Base-by-base conservation (phyloP, 2,329 filamentous ascomycete species). In the Daldinia sp. region DNA sequence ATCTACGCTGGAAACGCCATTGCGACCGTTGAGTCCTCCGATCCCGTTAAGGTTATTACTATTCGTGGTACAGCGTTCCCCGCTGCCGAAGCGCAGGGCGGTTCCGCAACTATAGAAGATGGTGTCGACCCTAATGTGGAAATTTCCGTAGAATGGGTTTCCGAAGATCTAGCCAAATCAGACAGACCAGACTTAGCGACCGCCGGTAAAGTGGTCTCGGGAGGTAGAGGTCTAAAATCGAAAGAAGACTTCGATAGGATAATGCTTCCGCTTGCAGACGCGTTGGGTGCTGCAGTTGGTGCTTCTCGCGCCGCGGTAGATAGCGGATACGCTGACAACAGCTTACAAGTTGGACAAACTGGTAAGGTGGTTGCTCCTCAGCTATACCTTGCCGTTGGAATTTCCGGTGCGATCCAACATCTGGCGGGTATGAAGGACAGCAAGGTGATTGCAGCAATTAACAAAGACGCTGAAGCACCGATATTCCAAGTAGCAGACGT, bases 381-480 rank as follows among this genome's bases (percentile, higher is more conserved):
- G 81, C 85, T 99, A 68, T 99, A 99, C 80, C 87, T 99, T 74
- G 97, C 94, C 60, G 94, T 95, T 12, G 96, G 96, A 78, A 98
- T 99, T 75, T 97, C 93, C 7, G 96, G 96, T 60, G 96, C 96
- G 23, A 99, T 99, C 75, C 96, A 99, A 83, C 96, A 99, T 85
- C 82, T 99, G 82, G 96, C 96, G 35, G 96, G 96, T 79, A 99
- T 99, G 96, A 99, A 99, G 88, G 96, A 99, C 79, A 98, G 94
- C 85, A 99, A 99, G 85, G 96, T 99, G 66, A 99, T 99, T 83
- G 96, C 95, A 23, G 93, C 93, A 13, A 98, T 99, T 79, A 99
- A 99, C 87, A 99, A 99, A 85, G 96, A 99, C 78, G 85, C 90
- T 4, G 96, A 99, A 81, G 96, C 96, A 64, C 96, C 96, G 33